These are phyloP conservation scores for Lecanicillium sp. DNA, from an alignment of 2,329 filamentous ascomycete genomes.

Conservation along the genomic window DNA sequence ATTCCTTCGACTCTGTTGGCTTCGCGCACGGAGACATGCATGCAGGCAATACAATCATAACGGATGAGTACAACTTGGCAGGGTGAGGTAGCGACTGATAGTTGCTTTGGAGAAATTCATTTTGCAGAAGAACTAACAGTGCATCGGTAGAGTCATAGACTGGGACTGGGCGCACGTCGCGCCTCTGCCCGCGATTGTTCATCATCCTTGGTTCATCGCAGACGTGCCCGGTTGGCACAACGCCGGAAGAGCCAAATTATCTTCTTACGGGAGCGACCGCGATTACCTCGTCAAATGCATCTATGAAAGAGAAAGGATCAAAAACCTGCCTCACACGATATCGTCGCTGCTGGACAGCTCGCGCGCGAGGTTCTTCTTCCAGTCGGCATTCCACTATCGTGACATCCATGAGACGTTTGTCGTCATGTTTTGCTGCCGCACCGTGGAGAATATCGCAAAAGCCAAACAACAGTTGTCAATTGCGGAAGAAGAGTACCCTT, in stretches of 20 bases:
- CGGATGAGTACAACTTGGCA: background rate
- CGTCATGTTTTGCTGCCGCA: too few relatives aligned
- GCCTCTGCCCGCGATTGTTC: constrained; percentile 3
- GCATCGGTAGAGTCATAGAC: constrained; percentile 1
- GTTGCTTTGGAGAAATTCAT: too few relatives aligned
- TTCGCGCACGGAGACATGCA: constrained; percentile 8
- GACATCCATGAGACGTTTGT: constrained; percentile 6
- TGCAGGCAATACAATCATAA: constrained; percentile 1
- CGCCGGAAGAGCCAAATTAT: background rate
- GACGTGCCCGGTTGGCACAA: constrained; percentile 6
- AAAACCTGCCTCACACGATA: background rate
- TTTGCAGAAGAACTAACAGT: background rate
- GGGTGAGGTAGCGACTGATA: too few relatives aligned
- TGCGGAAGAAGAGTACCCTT: too few relatives aligned
- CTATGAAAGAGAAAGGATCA: background rate
- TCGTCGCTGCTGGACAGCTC: background rate
- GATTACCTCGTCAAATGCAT: background rate
- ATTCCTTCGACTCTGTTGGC: background rate
- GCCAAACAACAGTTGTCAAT: too few relatives aligned
- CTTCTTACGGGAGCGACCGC: too few relatives aligned
- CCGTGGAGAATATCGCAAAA: too few relatives aligned
- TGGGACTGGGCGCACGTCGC: constrained; percentile 8
- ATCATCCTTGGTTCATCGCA: constrained; percentile 9
- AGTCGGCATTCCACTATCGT: constrained; percentile 6
- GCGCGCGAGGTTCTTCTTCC: constrained; percentile 3